Conservation (phyloP, 306 rosid genomes). For the Echinosophora koreensis region DNA sequence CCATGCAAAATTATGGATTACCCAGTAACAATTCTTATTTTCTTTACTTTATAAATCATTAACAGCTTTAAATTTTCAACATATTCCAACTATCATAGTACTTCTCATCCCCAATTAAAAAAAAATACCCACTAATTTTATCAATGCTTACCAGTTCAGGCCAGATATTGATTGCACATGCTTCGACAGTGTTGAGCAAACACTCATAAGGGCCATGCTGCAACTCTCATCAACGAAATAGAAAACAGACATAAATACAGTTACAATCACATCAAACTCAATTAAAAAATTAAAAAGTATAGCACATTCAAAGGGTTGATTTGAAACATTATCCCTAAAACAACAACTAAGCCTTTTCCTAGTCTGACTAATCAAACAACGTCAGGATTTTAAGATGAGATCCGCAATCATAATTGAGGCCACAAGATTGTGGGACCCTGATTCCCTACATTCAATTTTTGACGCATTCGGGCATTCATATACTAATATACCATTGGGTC, state of each 20-base stretch:
- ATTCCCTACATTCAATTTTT: too few species aligned
- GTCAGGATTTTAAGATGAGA: too few species aligned
- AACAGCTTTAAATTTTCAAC: neutral
- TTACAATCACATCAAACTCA: neutral
- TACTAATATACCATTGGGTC: too few species aligned
- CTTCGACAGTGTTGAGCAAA: conserved; percentile 83
- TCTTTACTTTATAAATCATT: neutral
- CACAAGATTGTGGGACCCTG: too few species aligned
- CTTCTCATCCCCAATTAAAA: neutral
- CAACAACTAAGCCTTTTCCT: too few species aligned
- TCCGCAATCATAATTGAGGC: too few species aligned
- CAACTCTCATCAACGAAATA: conserved; percentile 32
- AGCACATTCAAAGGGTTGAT: too few species aligned
- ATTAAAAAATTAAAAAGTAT: too few species aligned
- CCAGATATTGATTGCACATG: conserved; percentile 83
- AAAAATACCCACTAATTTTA: neutral
- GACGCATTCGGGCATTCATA: too few species aligned
- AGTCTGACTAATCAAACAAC: too few species aligned
- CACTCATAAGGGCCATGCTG: conserved; percentile 93
- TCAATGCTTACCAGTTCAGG: conserved; percentile 72
- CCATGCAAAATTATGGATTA: neutral
- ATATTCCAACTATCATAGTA: neutral
- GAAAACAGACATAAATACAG: neutral
- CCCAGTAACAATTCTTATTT: neutral
- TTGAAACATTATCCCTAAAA: too few species aligned